Conservation (phyloP, 192 early-diverging fungal genomes). For the Chytriomyces confervae region DNA sequence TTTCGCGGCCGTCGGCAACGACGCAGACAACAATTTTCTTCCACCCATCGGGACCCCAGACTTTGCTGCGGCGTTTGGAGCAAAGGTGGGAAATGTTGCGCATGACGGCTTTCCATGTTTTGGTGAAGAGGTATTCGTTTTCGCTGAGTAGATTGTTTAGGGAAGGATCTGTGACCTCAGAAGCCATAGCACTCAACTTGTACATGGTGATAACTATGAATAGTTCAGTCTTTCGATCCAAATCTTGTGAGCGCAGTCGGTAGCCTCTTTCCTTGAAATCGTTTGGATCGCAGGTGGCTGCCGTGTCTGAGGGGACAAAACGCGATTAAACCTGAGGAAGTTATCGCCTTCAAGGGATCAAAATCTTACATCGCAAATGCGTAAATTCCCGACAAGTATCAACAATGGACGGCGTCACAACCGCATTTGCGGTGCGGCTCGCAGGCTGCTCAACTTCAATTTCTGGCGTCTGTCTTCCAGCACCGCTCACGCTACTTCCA, state of each 20-base stretch:
- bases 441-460: too few relatives aligned
- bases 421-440: background rate
- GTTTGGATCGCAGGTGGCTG: constrained; percentile 84
- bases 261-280: constrained; percentile 71
- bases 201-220: constrained; percentile 90
- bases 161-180: too few relatives aligned
- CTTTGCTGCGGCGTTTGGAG: constrained; percentile 63
- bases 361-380: constrained; percentile 47
- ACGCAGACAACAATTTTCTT: constrained; percentile 59
- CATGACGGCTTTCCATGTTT: constrained; percentile 84
- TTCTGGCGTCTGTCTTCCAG: too few relatives aligned
- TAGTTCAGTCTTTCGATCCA: constrained; percentile 81
- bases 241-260: constrained; percentile 57
- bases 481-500: background rate
- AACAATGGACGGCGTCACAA: constrained; percentile 21
- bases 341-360: too few relatives aligned
- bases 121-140: constrained; percentile 84
- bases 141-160: constrained; percentile 54
- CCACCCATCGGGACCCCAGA: constrained; percentile 69
- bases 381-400: constrained; percentile 48
- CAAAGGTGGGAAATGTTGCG: constrained; percentile 89
- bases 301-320: constrained; percentile 57
- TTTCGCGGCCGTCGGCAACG: constrained; percentile 51
- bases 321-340: background rate
- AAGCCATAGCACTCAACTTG: background rate